Evolutionary conservation across 805 yeast genomes (phyloP).

Genomic region (Babjeviella inositovora): DNA sequence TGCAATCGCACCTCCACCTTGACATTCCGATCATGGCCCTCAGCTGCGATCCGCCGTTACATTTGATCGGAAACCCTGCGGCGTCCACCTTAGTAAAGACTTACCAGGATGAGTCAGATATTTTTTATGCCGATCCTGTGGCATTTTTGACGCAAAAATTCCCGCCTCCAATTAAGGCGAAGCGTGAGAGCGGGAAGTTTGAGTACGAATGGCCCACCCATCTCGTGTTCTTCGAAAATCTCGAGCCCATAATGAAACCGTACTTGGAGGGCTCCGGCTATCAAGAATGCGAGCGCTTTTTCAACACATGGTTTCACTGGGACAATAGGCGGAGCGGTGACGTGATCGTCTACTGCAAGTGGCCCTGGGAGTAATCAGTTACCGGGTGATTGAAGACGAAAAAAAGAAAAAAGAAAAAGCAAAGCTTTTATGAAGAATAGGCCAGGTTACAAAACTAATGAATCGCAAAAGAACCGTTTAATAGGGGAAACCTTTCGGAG

Average conservation of each 20-base stretch:
- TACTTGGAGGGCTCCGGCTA: constrained; percentile 25
- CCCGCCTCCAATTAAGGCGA: constrained; percentile 13
- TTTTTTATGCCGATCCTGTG: constrained; percentile 52
- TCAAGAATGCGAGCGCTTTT: constrained; percentile 32
- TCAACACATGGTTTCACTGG: constrained; percentile 78
- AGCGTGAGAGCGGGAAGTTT: constrained; percentile 6
- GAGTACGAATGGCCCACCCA: constrained; percentile 54
- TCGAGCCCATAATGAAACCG: constrained; percentile 26
- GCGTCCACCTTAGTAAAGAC: constrained; percentile 2
- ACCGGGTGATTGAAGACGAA: too few species aligned
- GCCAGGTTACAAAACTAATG: too few species aligned
- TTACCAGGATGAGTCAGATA: constrained; percentile 82
- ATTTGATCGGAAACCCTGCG: constrained; percentile 9
- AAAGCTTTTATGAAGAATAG: too few species aligned
- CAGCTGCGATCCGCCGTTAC: constrained; percentile 84
- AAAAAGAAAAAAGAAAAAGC: too few species aligned
- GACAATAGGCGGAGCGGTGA: constrained; percentile 71
- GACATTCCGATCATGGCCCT: constrained; percentile 52
- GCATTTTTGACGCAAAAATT: constrained; percentile 38
- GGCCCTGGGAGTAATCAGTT: too few species aligned
- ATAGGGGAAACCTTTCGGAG: too few species aligned
- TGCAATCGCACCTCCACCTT: constrained; percentile 73
- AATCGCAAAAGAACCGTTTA: too few species aligned
- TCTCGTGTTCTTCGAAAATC: constrained; percentile 53
- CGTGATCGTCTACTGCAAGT: constrained; percentile 58